Percentiles rank a stretch among this genome's conserved stretches.
Evolutionary conservation across 441 rosid genomes (phyloP).

Genomic region (Adansonia madagascariensis): DNA sequence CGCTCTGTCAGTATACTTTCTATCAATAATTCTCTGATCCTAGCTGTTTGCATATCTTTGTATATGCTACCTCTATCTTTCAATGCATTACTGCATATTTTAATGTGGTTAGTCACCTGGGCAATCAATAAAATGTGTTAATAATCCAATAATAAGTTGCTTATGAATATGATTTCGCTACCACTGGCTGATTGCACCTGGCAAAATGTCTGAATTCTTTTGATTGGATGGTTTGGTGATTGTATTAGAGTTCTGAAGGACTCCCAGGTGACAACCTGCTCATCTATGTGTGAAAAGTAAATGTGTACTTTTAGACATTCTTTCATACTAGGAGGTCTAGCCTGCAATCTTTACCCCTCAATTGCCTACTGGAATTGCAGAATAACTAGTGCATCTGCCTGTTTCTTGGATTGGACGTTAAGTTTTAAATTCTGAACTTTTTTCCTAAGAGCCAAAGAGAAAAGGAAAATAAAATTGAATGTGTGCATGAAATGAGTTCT

Average conservation of each 20-base stretch:
- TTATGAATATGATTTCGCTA: slow-evolving; percentile 9
- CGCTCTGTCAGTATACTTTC: slow-evolving; percentile 63
- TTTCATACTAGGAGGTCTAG: slow-evolving; percentile 3
- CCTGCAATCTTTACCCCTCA: background rate
- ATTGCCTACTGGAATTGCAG: background rate
- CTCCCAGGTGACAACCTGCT: background rate
- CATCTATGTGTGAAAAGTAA: background rate
- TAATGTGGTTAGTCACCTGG: background rate
- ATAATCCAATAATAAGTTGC: slow-evolving; percentile 9
- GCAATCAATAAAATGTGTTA: background rate
- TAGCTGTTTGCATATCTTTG: background rate
- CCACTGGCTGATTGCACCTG: background rate
- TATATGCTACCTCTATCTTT: background rate
- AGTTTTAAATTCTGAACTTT: background rate
- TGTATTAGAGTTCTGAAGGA: slow-evolving; percentile 8
- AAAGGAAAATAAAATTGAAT: background rate
- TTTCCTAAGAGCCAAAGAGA: background rate
- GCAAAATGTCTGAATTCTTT: background rate
- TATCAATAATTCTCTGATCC: slow-evolving; percentile 8
- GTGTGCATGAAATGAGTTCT: background rate
- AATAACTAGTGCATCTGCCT: background rate
- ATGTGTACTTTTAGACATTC: background rate
- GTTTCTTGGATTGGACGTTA: background rate
- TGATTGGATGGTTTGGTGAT: slow-evolving; percentile 1
- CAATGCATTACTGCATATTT: slow-evolving; percentile 2